Base-by-base conservation (phyloP, 352 stramenopile species). In the Pythium apleroticum region DNA sequence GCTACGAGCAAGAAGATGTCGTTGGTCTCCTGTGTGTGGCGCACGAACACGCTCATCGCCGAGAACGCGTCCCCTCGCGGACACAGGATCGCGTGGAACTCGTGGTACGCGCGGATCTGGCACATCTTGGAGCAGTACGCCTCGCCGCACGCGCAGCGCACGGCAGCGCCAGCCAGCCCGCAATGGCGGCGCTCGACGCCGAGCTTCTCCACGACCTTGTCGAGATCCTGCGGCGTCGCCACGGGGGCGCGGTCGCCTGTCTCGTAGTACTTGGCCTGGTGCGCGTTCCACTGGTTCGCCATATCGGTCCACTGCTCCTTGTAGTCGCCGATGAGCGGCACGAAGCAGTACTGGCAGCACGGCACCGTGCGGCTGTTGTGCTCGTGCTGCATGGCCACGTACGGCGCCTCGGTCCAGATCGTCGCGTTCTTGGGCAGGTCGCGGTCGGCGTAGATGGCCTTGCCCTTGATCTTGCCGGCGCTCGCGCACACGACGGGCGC, bases 1-100 rank as follows among this genome's bases (percentile, higher is more conserved):
- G 83, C 89, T 20, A 82, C 88, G 0, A 97, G 70, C 14, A 97
- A 56, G 63, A 98, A 97, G 45, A 98, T 97, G 58, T 97, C 92
- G 71, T 98, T 98, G 0, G 90, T 97, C 63, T 89, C 82, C 24
- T 76, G 89, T 31, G 74, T 86, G 68, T 96, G 89, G 30, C 72
- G 70, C 15, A 89, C 31, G 39, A 89, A 89, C 53, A 73, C 68
- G 19, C 71, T 82, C 82, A 91, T 91, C 22, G 82, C 70, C 25
- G 78, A 83, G 68, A 75, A 84, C 52, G 75, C 58, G 45, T 89
- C 78, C 25, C 75, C 73, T 1, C 90, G 74, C 4, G 81, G 74
- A 31, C 90, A 97, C 43, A 97, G 58, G 15, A 95, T 79, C 9
- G 72, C 68, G 64, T 97, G 91, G 55, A 80, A 88, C 56, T 93